Percentiles rank a stretch among this genome's conserved stretches.
Evolutionary conservation across 148 eudicot genomes (phyloP).

Genomic region (Nepenthes mirabilis): DNA sequence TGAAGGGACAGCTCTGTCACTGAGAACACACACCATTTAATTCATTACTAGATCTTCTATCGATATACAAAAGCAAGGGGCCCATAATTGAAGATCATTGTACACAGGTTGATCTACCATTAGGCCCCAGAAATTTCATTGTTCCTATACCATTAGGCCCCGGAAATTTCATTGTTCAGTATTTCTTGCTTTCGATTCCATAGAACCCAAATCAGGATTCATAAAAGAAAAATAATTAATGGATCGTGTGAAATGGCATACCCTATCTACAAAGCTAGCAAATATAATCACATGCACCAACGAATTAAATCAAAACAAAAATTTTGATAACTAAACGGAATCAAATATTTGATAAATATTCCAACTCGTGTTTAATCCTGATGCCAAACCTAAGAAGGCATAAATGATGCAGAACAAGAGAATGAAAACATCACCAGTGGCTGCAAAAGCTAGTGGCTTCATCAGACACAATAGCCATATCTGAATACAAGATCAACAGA

Average conservation of each 20-base stretch:
- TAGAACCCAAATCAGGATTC: too few species aligned
- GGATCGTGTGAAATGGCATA: not conserved
- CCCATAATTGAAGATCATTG: not conserved
- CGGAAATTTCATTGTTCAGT: too few species aligned
- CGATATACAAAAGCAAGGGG: not conserved
- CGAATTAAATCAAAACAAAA: too few species aligned
- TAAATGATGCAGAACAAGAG: not conserved
- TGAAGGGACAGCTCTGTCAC: slow-evolving; percentile 71
- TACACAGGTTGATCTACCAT: too few species aligned
- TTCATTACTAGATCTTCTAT: not conserved
- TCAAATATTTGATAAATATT: too few species aligned
- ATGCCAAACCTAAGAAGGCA: too few species aligned
- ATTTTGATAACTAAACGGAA: too few species aligned
- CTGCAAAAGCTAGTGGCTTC: slow-evolving; percentile 38
- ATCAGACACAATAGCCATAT: slow-evolving; percentile 49
- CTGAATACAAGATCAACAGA: slow-evolving; percentile 7
- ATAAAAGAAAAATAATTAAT: not conserved
- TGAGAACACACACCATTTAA: slow-evolving; percentile 16
- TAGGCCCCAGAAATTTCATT: not conserved
- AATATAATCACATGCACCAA: not conserved
- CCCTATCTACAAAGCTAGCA: not conserved
- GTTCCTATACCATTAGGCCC: too few species aligned
- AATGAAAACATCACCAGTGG: slow-evolving; percentile 42
- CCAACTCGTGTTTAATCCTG: too few species aligned
- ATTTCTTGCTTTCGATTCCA: too few species aligned